Base-by-base conservation (phyloP, 345 rosid genomes). In the Gossypium sturtianum region DNA sequence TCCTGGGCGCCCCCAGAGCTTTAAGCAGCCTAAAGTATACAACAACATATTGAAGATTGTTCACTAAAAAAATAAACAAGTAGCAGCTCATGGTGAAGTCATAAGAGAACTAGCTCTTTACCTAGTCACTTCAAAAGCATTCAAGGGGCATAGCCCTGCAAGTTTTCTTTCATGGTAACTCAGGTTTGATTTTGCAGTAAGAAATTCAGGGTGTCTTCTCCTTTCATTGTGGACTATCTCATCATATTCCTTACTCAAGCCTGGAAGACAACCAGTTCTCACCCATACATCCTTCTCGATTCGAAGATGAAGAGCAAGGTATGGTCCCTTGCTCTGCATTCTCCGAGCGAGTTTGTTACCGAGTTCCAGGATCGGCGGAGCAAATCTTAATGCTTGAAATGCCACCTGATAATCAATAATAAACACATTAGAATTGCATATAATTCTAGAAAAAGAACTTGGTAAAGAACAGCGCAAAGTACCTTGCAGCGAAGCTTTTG, bases 401-500 rank as follows among this genome's bases (percentile, higher is more conserved):
- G 98, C 97, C 79, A 82, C 97, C 98, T 93, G 81, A 74, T 54
- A 78, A 20, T 66, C 78, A 74, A 76, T 4, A 27, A 63, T 38
- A 0, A 45, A 52, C 56, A 51, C 7, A 38, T 34, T 27, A 77
- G 54, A 69, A 66, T 9, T n/a, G 45, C 22, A 23, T 23, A 52
- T 41, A n/a, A 56, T 11, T 52, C 16, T 17, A 29, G 59, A 11
- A 66, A 49, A 66, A 71, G 11, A 44, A 71, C 19, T 57, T 29
- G n/a, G 51, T 22, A 6, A 2, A n/a, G 47, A 58, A 54, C 34
- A 27, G 12, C 41, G 41, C 41, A 34, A 1, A 57, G 29, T 80
- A 93, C 99, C 94, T 95, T 95, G 87, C 99, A 95, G 49, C 94
- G 91, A 12, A 93, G 91, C 80, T 91, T 93, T 84, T 91, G 99